Evolutionary conservation across 306 rosid species (phyloP).

Genomic region (Sicyos edulis): DNA sequence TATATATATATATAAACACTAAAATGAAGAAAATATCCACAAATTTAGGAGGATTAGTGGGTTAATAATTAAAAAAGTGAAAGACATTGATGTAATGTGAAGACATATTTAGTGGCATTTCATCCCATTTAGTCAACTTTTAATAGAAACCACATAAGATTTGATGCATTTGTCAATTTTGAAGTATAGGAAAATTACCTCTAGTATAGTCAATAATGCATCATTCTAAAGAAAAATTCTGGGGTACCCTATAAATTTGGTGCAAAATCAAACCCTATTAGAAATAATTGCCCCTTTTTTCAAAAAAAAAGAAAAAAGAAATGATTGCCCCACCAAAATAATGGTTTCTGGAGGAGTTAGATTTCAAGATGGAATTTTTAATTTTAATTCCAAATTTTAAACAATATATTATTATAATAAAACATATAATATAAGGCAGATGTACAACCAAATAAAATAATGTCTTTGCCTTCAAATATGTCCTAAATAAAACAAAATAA

Average conservation of each 20-base stretch:
- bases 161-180: slow-evolving; percentile 10
- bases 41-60: slow-evolving; percentile 17
- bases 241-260: background rate
- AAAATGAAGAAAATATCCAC: slow-evolving; percentile 3
- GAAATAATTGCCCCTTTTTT: background rate
- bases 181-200: background rate
- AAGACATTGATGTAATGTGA: background rate
- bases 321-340: background rate
- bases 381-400: background rate
- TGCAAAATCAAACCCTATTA: background rate
- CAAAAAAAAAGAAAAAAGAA: too few relatives aligned
- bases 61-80: background rate
- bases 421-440: too few relatives aligned
- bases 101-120: background rate
- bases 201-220: background rate
- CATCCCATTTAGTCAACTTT: background rate
- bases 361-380: background rate
- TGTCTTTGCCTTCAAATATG: too few relatives aligned
- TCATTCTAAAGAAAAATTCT: background rate
- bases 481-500: too few relatives aligned
- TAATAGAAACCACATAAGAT: background rate
- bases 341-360: background rate
- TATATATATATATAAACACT: too few relatives aligned
- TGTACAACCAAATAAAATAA: too few relatives aligned
- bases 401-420: background rate